Evolutionary conservation across 2,329 filamentous ascomycete species (phyloP), one percentile per base, ranked within the genome.

Genomic region (Periconia macrospinosa): DNA sequence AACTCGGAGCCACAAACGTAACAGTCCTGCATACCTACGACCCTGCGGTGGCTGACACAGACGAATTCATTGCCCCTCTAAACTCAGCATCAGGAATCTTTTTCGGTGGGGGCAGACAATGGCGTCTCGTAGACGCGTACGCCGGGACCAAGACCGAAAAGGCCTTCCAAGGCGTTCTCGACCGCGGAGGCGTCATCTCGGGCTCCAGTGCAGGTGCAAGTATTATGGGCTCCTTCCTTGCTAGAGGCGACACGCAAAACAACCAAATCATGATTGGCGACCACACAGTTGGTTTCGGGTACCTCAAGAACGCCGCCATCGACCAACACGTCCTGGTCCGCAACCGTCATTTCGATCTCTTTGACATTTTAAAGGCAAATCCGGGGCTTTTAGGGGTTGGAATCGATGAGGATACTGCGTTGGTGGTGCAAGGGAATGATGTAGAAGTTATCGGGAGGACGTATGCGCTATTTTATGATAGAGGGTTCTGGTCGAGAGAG

Each of bases 21-120:
- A 66, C 61, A 10, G 62, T 65, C 0, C 33, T 67, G 9, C 64
- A 67, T 27, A 67, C 64, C 6, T 67, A 67, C 18, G 60, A 67
- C 14, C 61, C 61, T 1, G 50, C 53, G 1, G 59, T 60, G 10
- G 64, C 64, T 5, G 58, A 66, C 40, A 65, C 61, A 1, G 61
- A 63, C 7, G 60, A 55, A 2, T 66, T 67, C 27, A 20, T 66
- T 41, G 59, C 60, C 3, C 64, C 62, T 1, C 49, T 67, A 2
- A 52, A 55, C 3, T 41, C 50, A n/a, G 64, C 64, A 7, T 59
- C 58, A 8, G 63, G 58, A 7, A 46, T 67, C 11, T 67, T 66
- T 46, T 65, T 66, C 18, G 64, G 59, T 11, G 64, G 64, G 18
- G 63, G 62, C 1, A 47, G 64, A 9, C 63, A 67, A 44, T 67